Evolutionary conservation across 805 yeast species (phyloP).

Genomic region (Metschnikowia kunwiensis): DNA sequence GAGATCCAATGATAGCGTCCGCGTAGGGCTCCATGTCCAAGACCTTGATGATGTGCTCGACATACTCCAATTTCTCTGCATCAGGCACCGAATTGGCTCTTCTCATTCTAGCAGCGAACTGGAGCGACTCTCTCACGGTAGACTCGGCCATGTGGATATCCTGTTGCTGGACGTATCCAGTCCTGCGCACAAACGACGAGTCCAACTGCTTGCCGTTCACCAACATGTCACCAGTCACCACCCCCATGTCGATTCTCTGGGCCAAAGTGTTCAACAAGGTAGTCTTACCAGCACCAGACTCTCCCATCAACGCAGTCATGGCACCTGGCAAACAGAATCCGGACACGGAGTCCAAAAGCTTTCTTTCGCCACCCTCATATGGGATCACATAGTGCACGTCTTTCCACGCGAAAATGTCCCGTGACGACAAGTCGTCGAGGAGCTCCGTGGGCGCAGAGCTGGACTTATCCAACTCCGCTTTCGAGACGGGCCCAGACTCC

Average conservation of each 20-base stretch:
- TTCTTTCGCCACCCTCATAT: slow-evolving; percentile 38
- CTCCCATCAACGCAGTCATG: slow-evolving; percentile 60
- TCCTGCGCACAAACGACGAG: slow-evolving; percentile 49
- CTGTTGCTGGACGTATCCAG: slow-evolving; percentile 61
- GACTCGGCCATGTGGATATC: slow-evolving; percentile 51
- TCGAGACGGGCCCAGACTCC: slow-evolving; percentile 15
- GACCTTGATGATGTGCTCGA: slow-evolving; percentile 48
- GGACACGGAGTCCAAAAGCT: slow-evolving; percentile 32
- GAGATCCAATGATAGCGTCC: slow-evolving; percentile 48
- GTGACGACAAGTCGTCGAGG: slow-evolving; percentile 14
- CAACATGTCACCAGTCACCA: slow-evolving; percentile 55
- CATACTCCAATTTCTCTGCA: slow-evolving; percentile 47
- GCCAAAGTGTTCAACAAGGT: slow-evolving; percentile 53
- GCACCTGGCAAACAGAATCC: slow-evolving; percentile 48
- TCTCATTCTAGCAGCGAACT: slow-evolving; percentile 50
- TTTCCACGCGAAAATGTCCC: slow-evolving; percentile 48
- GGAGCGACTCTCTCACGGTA: slow-evolving; percentile 53
- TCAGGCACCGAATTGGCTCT: slow-evolving; percentile 40
- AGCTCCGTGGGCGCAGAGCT: slow-evolving; percentile 7
- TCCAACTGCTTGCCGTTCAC: slow-evolving; percentile 53
- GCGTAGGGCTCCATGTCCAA: slow-evolving; percentile 52
- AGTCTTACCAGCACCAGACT: slow-evolving; percentile 64
- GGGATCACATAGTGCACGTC: slow-evolving; percentile 57
- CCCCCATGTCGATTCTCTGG: slow-evolving; percentile 54
- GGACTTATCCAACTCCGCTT: slow-evolving; percentile 9